Conservation (phyloP, 1,284 basidiomycete genomes). For the Tilletia caries region DNA sequence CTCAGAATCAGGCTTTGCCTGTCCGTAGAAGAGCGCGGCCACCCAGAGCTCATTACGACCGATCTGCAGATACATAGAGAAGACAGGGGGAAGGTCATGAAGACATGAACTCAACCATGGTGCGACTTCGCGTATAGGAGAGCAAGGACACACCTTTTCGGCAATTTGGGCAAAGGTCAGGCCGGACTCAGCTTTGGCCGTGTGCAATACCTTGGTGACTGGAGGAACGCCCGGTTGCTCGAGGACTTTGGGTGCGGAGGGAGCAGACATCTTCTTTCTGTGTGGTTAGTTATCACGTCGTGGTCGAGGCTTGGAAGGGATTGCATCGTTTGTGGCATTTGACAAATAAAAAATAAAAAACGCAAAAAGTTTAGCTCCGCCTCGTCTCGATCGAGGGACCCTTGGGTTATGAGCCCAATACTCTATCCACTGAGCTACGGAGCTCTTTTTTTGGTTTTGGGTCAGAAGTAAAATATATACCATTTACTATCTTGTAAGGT, state of each 20-base stretch:
- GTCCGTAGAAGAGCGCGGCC: slow-evolving; percentile 36
- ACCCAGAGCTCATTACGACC: slow-evolving; percentile 14
- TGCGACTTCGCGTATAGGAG: too few species aligned
- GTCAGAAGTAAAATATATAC: too few species aligned
- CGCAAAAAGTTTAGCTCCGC: slow-evolving; percentile 3
- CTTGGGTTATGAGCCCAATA: slow-evolving; percentile 11
- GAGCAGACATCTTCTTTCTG: not conserved
- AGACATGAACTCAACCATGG: not conserved
- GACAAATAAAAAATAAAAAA: not conserved
- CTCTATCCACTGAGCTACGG: slow-evolving; percentile 10
- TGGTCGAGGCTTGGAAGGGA: too few species aligned
- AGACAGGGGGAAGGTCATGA: not conserved
- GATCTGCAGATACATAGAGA: not conserved
- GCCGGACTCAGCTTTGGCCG: slow-evolving; percentile 31
- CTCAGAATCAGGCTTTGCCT: slow-evolving; percentile 39
- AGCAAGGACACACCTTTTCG: slow-evolving; percentile 26
- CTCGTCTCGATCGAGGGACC: slow-evolving; percentile 12
- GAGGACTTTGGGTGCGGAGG: slow-evolving; percentile 5
- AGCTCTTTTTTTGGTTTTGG: not conserved
- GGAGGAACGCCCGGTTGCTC: slow-evolving; percentile 32
- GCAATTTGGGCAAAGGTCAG: slow-evolving; percentile 41
- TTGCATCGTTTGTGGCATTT: not conserved
- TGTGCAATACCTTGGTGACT: slow-evolving; percentile 35
- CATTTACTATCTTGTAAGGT: too few species aligned
- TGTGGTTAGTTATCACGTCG: too few species aligned